Conservation (phyloP, 1,139 yeast species). For the Blastobotrys arbuscula region DNA sequence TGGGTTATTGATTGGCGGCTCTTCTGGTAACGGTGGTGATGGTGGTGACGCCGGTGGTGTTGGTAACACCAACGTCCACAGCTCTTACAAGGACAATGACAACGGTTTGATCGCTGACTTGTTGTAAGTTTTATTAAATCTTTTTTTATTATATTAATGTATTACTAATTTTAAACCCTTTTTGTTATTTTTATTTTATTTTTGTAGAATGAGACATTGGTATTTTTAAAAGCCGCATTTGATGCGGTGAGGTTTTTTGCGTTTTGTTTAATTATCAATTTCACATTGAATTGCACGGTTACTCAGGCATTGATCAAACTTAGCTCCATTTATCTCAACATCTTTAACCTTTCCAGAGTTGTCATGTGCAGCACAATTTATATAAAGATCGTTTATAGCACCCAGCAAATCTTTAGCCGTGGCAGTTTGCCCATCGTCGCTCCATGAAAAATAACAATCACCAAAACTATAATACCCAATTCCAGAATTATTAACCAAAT, state of each 20-base stretch:
- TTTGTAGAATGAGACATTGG: no score
- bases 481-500: not conserved
- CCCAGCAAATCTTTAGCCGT: not conserved
- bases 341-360: not conserved
- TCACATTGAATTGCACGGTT: not conserved
- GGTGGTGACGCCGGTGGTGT: slow-evolving; percentile 9
- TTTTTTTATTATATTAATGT: no score
- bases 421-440: not conserved
- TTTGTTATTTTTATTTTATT: no score
- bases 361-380: not conserved
- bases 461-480: not conserved
- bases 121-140: not conserved
- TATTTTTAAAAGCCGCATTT: no score
- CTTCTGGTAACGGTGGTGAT: slow-evolving; percentile 2
- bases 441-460: not conserved
- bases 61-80: slow-evolving; percentile 3
- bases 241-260: no score
- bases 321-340: not conserved
- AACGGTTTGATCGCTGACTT: not conserved
- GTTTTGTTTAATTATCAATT: no score
- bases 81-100: not conserved
- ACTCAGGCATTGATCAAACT: not conserved
- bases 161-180: no score
- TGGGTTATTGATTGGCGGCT: not conserved
- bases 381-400: not conserved